Base-by-base conservation (phyloP, 495 filamentous ascomycete genomes). In the Lasiosphaeria hispida region DNA sequence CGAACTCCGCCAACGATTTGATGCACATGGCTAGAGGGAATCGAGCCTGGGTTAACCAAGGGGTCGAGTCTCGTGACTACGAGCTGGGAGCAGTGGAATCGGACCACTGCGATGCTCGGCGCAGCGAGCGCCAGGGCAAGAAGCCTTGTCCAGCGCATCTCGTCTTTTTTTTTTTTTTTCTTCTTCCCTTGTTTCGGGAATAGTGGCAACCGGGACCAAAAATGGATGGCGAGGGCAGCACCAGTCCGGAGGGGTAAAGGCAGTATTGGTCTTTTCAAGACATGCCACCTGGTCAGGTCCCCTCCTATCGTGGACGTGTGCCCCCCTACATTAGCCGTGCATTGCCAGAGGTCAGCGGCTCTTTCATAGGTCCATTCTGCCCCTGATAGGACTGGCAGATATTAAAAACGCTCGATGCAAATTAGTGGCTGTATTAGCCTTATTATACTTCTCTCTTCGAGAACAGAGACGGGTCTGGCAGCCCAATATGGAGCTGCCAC, bases 21-120 rank as follows among this genome's bases (percentile, higher is more conserved):
- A 44, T 73, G 70, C 10, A 73, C 64, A 59, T 71, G 70, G 10
- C 58, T 57, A 5, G 68, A 71, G 0, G 66, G 68, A 35, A 73
- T 59, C 45, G 63, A 59, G 8, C 70, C 70, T 34, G 70, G 70
- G 19, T 68, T 64, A 7, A 71, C 67, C 36, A 73, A 49, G 30
- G 70, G 70, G 38, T 71, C 70, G 3, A 71, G 58, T 11, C 70
- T 63, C 50, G 69, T 63, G 4, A 71, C 69, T 7, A 69, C 68
- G 10, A 72, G 63, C 47, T 71, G 66, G 8, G 70, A 72, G 48
- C 71, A 72, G 40, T 65, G 70, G 57, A 69, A 72, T 45, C 72
- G 63, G 48, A 75, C 65, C 13, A 75, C 54, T 48, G 71, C 72
- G 34, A 19, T 69, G 48, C 65, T 48, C 18, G 63, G 69, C 60